Conservation (phyloP, 495 filamentous ascomycete genomes). For the Penicillium robsamsonii region DNA sequence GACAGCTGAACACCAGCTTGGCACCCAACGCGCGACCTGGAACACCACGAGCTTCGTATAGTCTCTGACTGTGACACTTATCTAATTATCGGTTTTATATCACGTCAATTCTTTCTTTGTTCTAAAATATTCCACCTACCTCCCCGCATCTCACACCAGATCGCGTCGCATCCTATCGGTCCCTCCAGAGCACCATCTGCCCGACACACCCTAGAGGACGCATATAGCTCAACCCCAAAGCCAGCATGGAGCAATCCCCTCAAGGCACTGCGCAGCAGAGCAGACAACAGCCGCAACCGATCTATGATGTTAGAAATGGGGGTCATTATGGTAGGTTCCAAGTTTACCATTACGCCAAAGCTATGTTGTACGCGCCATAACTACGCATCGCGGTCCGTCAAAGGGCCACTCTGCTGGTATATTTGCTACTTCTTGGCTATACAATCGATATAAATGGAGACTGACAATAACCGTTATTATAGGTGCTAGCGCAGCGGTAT, state of each 20-base stretch:
- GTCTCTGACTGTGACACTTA: not conserved
- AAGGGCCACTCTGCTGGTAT: not conserved
- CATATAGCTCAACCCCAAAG: conserved; percentile 12
- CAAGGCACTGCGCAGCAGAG: conserved; percentile 55
- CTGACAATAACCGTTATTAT: conserved; percentile 16
- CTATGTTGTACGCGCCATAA: not conserved
- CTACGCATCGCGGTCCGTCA: not conserved
- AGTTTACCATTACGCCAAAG: conserved; percentile 1
- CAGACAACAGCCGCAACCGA: conserved; percentile 52
- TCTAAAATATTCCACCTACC: not conserved
- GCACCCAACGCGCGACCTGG: conserved; percentile 13
- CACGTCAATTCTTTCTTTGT: not conserved
- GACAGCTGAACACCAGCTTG: conserved; percentile 24
- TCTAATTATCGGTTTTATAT: not conserved
- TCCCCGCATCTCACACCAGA: not conserved
- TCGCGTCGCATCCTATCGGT: conserved; percentile 8
- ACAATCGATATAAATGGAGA: not conserved
- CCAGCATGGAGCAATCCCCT: conserved; percentile 56
- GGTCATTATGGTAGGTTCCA: conserved; percentile 76
- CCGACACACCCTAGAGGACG: not conserved
- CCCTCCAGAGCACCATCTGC: not conserved
- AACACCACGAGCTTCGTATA: not conserved
- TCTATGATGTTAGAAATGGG: conserved; percentile 77
- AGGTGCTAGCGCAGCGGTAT: conserved; percentile 82
- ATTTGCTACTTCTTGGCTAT: not conserved